Percentiles rank a stretch among this genome's conserved stretches.
phyloP scores from a whole-genome alignment of 805 yeast genomes.

The Yarrowia deformans region DNA sequence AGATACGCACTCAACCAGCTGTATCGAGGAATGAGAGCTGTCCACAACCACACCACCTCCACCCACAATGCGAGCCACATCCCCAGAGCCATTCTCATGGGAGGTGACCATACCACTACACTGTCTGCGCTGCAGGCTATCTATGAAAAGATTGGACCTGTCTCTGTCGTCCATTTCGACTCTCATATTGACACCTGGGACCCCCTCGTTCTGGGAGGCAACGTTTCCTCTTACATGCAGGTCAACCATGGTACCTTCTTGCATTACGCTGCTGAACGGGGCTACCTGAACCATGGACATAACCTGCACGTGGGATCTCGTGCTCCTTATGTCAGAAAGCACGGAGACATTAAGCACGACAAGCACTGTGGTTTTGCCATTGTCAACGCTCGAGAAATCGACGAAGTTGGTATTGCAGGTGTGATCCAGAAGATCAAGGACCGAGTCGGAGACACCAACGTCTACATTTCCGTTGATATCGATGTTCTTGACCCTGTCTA shows the following conservation, averaged over 20 bases:
- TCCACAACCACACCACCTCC: constrained; percentile 46
- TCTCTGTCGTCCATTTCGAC: constrained; percentile 75
- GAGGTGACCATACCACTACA: constrained; percentile 82
- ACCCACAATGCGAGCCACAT: constrained; percentile 52
- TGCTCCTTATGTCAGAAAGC: constrained; percentile 62
- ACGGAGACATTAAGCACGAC: constrained; percentile 65
- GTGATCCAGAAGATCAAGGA: constrained; percentile 65
- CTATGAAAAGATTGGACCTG: constrained; percentile 63
- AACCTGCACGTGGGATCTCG: constrained; percentile 70
- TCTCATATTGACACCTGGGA: constrained; percentile 76
- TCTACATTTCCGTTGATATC: constrained; percentile 92
- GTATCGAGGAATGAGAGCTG: constrained; percentile 58
- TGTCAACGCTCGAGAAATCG: constrained; percentile 71
- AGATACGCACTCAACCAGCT: constrained; percentile 65
- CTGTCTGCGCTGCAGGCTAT: constrained; percentile 72
- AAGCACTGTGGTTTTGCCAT: constrained; percentile 66
- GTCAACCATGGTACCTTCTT: constrained; percentile 74
- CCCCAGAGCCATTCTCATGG: constrained; percentile 71
- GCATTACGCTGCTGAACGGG: constrained; percentile 73
- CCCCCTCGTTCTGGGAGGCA: constrained; percentile 69
- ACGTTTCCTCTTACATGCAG: constrained; percentile 62
- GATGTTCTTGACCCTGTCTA: constrained; percentile 94
- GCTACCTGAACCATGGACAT: constrained; percentile 58
- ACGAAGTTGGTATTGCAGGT: constrained; percentile 65
- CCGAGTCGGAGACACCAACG: constrained; percentile 75